phyloP scores from a whole-genome alignment of 768 basidiomycete genomes.

The Gyrodon lividus region DNA sequence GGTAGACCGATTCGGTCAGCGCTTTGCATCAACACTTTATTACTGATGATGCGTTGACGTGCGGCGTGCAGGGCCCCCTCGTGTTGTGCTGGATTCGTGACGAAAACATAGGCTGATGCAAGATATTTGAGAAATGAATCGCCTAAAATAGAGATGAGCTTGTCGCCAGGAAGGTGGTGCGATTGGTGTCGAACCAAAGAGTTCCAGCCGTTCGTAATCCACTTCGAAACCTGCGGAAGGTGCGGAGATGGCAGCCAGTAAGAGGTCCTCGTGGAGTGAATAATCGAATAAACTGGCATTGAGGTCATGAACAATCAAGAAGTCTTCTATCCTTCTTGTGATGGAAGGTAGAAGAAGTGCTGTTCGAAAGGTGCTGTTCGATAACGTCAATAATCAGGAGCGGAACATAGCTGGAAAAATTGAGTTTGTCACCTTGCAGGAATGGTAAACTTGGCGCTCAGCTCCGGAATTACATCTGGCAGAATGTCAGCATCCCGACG shows the following conservation, averaged over 20 bases:
- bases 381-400: constrained; percentile 24
- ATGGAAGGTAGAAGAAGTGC: constrained; percentile 74
- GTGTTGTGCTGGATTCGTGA: constrained; percentile 57
- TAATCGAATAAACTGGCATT: constrained; percentile 67
- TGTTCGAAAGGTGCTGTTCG: constrained; percentile 61
- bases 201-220: constrained; percentile 83
- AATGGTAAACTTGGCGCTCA: constrained; percentile 68
- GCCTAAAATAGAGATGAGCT: constrained; percentile 38
- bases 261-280: constrained; percentile 55
- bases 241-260: constrained; percentile 67
- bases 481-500: constrained; percentile 27
- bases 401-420: constrained; percentile 14
- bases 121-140: constrained; percentile 85
- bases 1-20: constrained; percentile 63
- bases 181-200: constrained; percentile 56
- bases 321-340: constrained; percentile 66
- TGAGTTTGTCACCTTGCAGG: constrained; percentile 60
- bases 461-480: constrained; percentile 81
- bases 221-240: constrained; percentile 67
- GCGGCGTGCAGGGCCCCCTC: constrained; percentile 69
- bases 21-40: constrained; percentile 58
- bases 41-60: constrained; percentile 73
- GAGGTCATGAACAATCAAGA: constrained; percentile 75
- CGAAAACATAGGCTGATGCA: constrained; percentile 71
- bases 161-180: constrained; percentile 20